Percentiles rank a stretch among this genome's conserved stretches.
Evolutionary conservation across 2,329 filamentous ascomycete species (phyloP).

Genomic region (Ampelomyces quisqualis): DNA sequence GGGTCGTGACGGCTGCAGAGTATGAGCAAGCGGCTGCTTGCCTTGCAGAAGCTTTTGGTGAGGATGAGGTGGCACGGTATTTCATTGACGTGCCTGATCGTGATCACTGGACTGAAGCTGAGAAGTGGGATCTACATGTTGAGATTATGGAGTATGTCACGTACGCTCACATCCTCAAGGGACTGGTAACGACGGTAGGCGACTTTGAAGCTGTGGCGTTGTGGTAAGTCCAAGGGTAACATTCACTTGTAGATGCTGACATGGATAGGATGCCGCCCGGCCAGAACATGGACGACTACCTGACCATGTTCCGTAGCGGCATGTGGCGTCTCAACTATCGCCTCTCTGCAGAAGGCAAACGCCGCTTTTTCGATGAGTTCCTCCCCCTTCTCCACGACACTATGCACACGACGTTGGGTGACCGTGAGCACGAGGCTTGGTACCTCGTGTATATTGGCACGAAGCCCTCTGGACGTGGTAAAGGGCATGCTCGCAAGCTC

Average conservation of each 20-base stretch:
- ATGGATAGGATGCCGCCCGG: constrained; percentile 69
- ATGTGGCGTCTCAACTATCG: constrained; percentile 77
- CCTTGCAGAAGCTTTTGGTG: constrained; percentile 74
- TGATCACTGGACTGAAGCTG: constrained; percentile 61
- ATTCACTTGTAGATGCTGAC: constrained; percentile 8
- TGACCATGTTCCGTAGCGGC: constrained; percentile 70
- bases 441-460: constrained; percentile 85
- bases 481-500: constrained; percentile 71
- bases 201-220: constrained; percentile 77
- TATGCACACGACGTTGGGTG: constrained; percentile 68
- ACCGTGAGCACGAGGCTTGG: constrained; percentile 67
- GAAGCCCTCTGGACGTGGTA: constrained; percentile 66
- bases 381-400: constrained; percentile 71
- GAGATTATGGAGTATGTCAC: constrained; percentile 76
- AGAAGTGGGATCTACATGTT: constrained; percentile 74
- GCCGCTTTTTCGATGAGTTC: constrained; percentile 76
- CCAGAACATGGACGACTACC: constrained; percentile 70
- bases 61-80: constrained; percentile 73
- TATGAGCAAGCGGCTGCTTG: constrained; percentile 69
- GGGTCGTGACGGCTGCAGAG: constrained; percentile 64
- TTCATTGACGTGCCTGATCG: constrained; percentile 71
- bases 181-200: constrained; percentile 72
- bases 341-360: constrained; percentile 69
- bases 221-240: constrained; percentile 59
- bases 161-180: constrained; percentile 72